Evolutionary conservation across 1,284 basidiomycete species (phyloP), one percentile per base, ranked within the genome.

Genomic region (Amylostereum areolatum): DNA sequence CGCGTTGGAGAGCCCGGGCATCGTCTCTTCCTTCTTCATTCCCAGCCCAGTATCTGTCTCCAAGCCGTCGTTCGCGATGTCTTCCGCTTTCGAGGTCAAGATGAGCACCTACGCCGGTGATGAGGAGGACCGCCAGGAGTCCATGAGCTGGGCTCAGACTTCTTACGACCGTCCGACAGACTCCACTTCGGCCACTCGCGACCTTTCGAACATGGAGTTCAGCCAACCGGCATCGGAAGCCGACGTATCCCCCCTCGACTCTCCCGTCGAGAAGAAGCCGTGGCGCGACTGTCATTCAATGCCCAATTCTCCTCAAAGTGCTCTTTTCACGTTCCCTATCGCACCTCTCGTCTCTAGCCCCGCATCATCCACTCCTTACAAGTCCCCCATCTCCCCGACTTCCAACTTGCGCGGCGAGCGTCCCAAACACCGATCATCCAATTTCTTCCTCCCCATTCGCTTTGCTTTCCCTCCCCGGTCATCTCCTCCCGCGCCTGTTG

Each of bases 1-100:
- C 6, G 84, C 84, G 27, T 77, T 85, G 45, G 84, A 87, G 59
- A 76, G 76, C 48, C 68, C 51, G 7, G 39, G 43, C 27, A 48
- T 51, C 6, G 71, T 74, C 18, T 77, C 79, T 2, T 74, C 77
- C 43, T 80, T 75, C 54, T 78, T 74, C 56, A 64, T 80, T 45
- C 68, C 68, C 46, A 74, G 72, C 28, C 66, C 73, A 4, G 59
- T 67, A 12, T 70, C 74, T 7, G 57, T 69, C 9, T 71, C 72
- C 27, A 74, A 74, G 59, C 64, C 64, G 27, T 59, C 69, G 1
- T 61, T 67, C 49, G 59, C 62, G 32, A 66, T 74, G 57, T 70
- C 73, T 9, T 68, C 72, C n/a, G 61, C 66, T 27, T 62, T 64
- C 47, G 70, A 72, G 66, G 70, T 57, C 28, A 53, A 55, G 39